Evolutionary conservation across 495 filamentous ascomycete genomes (phyloP), one percentile per base, ranked within the genome.

Genomic region (Lophium mytilinum): DNA sequence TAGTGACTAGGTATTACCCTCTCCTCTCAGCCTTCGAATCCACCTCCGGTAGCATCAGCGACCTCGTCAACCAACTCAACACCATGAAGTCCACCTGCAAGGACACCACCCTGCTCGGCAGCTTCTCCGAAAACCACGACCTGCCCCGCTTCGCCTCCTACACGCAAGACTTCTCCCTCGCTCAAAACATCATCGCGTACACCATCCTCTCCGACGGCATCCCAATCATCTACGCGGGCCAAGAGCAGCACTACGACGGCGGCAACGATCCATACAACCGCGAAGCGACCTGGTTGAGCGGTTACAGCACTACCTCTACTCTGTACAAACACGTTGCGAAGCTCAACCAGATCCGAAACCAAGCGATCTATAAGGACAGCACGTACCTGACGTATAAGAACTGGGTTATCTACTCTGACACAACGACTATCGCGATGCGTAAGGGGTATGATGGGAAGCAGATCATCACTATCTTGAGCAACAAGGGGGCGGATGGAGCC

Each of bases 121-220:
- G 76, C 4, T 94, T 94, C 70, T 56, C 83, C 12, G 88, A 92
- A 62, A 94, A 94, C 64, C 89, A 94, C 63, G 88, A 94, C 68
- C 77, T 64, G 0, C 66, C 64, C 0, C 69, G 68, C 33, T 66
- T 70, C 56, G 64, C 60, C 21, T 59, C 43, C 4, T 41, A 61
- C 1, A 71, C 57, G 24, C 41, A 48, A 19, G 66, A 71, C 45
- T 74, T 76, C 40, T 71, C 81, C 3, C 75, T 85, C 4, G 75
- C 82, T 33, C 82, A 82, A 68, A 86, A 92, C 64, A 84, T 78
- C 2, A 80, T 89, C 54, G 78, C 85, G 0, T 88, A 85, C 64
- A 84, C 78, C 18, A 80, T 92, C 52, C 81, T 94, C 52, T 73
- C 76, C 6, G 87, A 89, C 56, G 82, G 82, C 12, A 81, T 85